Evolutionary conservation across 257 asterid genomes (phyloP).

Genomic region (Lantana camara): DNA sequence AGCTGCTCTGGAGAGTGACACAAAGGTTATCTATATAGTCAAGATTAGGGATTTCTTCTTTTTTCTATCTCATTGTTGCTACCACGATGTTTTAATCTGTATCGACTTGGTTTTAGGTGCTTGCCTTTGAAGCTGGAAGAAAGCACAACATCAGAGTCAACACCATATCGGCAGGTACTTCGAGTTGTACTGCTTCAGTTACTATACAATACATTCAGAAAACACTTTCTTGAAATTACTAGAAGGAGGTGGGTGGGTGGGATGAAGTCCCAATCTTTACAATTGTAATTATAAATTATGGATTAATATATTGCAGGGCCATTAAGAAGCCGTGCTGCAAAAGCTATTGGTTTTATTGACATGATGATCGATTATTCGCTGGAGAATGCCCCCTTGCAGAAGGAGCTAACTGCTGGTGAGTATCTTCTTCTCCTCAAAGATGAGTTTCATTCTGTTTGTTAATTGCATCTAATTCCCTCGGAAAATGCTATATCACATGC

Average conservation of each 20-base stretch:
- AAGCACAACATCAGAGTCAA: slow-evolving; percentile 75
- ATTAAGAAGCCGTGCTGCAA: slow-evolving; percentile 97
- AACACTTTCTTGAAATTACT: no score
- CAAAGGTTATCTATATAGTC: slow-evolving; percentile 49
- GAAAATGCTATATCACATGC: no score
- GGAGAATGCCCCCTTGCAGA: slow-evolving; percentile 93
- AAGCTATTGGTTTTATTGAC: slow-evolving; percentile 97
- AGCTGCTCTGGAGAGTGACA: slow-evolving; percentile 97
- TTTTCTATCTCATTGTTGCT: slow-evolving; percentile 8
- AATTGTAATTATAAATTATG: neutral
- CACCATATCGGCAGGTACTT: slow-evolving; percentile 97
- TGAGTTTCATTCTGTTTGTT: no score
- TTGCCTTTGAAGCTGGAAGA: slow-evolving; percentile 98
- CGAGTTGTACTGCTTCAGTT: neutral
- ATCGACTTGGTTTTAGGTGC: slow-evolving; percentile 52
- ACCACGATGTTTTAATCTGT: slow-evolving; percentile 18
- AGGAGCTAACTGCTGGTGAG: slow-evolving; percentile 92
- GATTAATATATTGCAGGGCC: slow-evolving; percentile 60
- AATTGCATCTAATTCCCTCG: no score
- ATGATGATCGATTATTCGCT: slow-evolving; percentile 94
- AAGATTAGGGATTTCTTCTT: neutral
- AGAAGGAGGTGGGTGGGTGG: no score
- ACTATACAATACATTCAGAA: neutral
- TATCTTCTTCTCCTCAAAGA: no score
- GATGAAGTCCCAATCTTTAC: neutral